Percentiles rank a stretch among this genome's conserved stretches.
These are phyloP conservation scores for Populus hybrid DNA, from an alignment of 441 rosid species.

Conservation along the genomic window DNA sequence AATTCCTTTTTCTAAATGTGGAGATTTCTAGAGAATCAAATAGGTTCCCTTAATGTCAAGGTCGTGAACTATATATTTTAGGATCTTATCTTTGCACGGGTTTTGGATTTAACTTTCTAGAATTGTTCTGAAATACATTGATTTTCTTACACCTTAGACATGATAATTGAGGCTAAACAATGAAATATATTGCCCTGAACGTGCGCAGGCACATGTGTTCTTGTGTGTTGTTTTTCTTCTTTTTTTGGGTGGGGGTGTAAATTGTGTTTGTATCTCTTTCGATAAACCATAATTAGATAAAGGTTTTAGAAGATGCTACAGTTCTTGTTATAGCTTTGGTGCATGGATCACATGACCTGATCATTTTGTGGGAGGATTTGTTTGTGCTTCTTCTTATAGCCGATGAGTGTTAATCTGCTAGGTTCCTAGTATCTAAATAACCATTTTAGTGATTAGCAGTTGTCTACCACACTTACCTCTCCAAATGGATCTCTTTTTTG, in stretches of 20 bases:
- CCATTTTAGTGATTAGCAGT: neutral
- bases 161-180: neutral
- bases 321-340: neutral
- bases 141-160: neutral
- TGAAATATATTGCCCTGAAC: neutral
- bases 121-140: neutral
- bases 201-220: neutral
- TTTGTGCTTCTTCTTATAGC: neutral
- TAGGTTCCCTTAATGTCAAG: neutral
- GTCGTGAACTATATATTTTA: neutral
- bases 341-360: neutral
- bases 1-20: neutral
- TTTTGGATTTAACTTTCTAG: neutral
- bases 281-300: neutral
- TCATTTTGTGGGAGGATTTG: neutral
- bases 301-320: neutral
- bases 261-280: neutral
- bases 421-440: neutral
- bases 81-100: neutral
- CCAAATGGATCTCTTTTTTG: neutral
- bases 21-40: constrained; percentile 6
- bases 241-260: neutral
- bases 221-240: neutral
- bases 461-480: neutral
- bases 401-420: neutral